Evolutionary conservation across 2,329 filamentous ascomycete species (phyloP), one percentile per base, ranked within the genome.

Genomic region (Magnaporthiopsis poae): DNA sequence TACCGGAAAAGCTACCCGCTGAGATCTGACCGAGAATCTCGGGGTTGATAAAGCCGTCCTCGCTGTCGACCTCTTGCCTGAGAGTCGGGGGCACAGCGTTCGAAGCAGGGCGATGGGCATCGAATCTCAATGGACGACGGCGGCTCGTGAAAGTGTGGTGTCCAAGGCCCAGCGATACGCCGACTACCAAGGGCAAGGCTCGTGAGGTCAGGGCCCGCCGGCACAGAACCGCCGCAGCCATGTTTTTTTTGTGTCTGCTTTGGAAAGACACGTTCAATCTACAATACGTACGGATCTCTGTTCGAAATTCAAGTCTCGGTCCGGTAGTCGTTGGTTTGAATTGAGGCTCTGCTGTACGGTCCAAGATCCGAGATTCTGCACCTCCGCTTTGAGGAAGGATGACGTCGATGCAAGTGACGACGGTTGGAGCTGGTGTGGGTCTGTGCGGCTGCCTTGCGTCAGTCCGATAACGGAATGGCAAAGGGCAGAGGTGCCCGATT

Each of bases 1-100:
- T 56, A 85, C 83, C 84, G 29, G 80, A 70, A n/a, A 86, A 68
- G 69, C 84, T 85, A 3, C 84, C 84, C 27, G 80, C 78, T 1
- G 83, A 84, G n/a, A 86, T 71, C 73, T 86, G 82, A 66, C 75
- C 77, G 65, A 82, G 77, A 5, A 79, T 70, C 61, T 74, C 76
- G 0, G 77, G 71, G 65, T 76, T 71, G 60, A 79, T 69, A 36
- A 65, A 56, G 35, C 64, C 59, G 11, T 62, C 64, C 3, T 65
- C 64, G 5, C 35, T 33, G n/a, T 63, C 66, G 39, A 56, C 66
- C 65, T 52, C 63, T 66, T 61, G 66, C 64, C 36, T 66, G 36
- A 56, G 29, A 15, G 18, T 69, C 35, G 66, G 21, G 52, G 64
- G 65, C 56, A 56, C 46, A 8, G 21, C 21, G 13, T 56, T 9